phyloP scores from a whole-genome alignment of 805 yeast species.

The Pichia pseudocactophila region DNA sequence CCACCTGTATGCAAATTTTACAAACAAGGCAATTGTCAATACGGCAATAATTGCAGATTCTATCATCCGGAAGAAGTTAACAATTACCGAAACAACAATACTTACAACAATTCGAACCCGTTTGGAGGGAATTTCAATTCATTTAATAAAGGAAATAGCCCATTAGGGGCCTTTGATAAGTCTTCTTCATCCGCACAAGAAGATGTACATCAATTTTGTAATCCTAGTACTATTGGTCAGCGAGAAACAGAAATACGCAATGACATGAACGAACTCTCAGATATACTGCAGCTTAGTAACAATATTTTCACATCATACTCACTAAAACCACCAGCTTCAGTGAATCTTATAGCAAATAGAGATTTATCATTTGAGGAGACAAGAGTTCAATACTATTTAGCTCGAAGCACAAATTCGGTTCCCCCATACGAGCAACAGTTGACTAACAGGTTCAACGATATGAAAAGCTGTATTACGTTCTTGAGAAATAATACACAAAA shows the following conservation, averaged over 20 bases:
- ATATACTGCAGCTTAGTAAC: slow-evolving; percentile 18
- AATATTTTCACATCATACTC: slow-evolving; percentile 37
- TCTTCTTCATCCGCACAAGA: neutral
- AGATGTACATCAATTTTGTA: slow-evolving; percentile 6
- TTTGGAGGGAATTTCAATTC: slow-evolving; percentile 3
- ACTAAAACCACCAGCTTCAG: slow-evolving; percentile 37
- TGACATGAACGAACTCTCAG: slow-evolving; percentile 18
- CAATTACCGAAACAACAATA: slow-evolving; percentile 4
- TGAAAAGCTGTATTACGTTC: slow-evolving; percentile 33
- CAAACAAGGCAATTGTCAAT: slow-evolving; percentile 33
- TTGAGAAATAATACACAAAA: slow-evolving; percentile 33
- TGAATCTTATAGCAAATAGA: slow-evolving; percentile 41
- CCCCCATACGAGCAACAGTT: slow-evolving; percentile 34
- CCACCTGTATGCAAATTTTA: slow-evolving; percentile 35
- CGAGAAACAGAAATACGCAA: slow-evolving; percentile 16
- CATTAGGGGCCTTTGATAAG: neutral
- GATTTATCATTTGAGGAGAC: slow-evolving; percentile 49
- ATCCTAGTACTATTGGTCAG: slow-evolving; percentile 1
- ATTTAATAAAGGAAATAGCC: slow-evolving; percentile 1
- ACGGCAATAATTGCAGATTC: slow-evolving; percentile 35
- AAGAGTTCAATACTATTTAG: slow-evolving; percentile 37
- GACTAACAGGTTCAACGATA: slow-evolving; percentile 37
- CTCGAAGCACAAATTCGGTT: slow-evolving; percentile 29
- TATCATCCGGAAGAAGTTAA: slow-evolving; percentile 28
- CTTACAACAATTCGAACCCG: slow-evolving; percentile 6